Base-by-base conservation (phyloP, 768 basidiomycete genomes). In the Xerocomellus dryophilus region DNA sequence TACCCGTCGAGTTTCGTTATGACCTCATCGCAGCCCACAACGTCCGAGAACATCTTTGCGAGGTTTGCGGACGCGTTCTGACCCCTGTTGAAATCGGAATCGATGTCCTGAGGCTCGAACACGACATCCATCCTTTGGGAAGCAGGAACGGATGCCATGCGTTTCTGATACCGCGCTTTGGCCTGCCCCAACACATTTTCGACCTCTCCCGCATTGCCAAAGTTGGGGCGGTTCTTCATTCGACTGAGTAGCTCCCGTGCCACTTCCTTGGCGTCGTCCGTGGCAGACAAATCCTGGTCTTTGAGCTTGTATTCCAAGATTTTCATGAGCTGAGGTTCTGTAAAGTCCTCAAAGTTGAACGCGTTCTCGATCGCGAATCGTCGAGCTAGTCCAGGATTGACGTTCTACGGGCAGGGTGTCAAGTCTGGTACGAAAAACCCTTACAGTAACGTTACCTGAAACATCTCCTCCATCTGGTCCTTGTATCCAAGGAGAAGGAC, bases 341-440 rank as follows among this genome's bases (percentile, higher is more conserved):
- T 77, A 61, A 84, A 88, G 64, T 88, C 84, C 25, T 85, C 79
- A 54, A 87, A 88, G 12, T 67, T 68, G 74, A 88, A 88, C 0
- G 86, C 82, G 42, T 85, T 75, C 52, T 88, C 87, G 27, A 88
- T 82, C 17, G 78, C 77, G 61, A 88, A 88, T 3, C 87, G 82
- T 10, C 86, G 78, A 6, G 80, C 69, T 7, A 88, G 71, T 12
- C 86, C 86, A 4, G 85, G 82, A 62, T 88, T 88, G 47, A 88
- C 86, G 51, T 87, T 83, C 86, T 88, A 41, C 3, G 34, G 35
- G 12, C 14, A 18, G 9, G 14, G n/a, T 50, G 47, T 51, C 21
- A 53, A 20, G 9, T 17, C 17, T 3, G 3, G 23, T 12, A 5
- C 1, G 2, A n/a, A 44, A 7, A 21, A 18, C 8, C 15, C 1